These are phyloP conservation scores for Aspergillus transmontanensis DNA, from an alignment of 2,329 filamentous ascomycete genomes.

Conservation along the genomic window DNA sequence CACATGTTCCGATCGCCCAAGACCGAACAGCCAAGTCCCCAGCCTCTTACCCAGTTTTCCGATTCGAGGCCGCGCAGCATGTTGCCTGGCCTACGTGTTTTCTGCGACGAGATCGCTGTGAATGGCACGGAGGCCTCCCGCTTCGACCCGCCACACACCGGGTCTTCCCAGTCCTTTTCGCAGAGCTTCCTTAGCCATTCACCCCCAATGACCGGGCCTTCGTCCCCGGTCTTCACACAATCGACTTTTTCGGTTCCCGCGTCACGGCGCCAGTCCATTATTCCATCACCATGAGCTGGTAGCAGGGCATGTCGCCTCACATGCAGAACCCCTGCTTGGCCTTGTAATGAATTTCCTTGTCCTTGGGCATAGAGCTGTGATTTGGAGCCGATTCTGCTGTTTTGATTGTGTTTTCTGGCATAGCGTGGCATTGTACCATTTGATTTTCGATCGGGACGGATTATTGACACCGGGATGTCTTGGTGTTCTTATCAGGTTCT, in stretches of 20 bases:
- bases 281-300: slow-evolving; percentile 23
- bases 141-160: slow-evolving; percentile 26
- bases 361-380: slow-evolving; percentile 14
- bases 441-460: slow-evolving; percentile 14
- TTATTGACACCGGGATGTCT: background rate
- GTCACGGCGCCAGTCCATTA: slow-evolving; percentile 33
- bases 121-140: slow-evolving; percentile 27
- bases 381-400: slow-evolving; percentile 14
- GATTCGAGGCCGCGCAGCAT: slow-evolving; percentile 36
- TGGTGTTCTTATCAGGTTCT: background rate
- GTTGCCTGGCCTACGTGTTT: slow-evolving; percentile 38
- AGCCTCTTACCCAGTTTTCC: slow-evolving; percentile 28
- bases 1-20: slow-evolving; percentile 42
- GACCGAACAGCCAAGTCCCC: slow-evolving; percentile 31
- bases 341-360: slow-evolving; percentile 17
- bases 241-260: slow-evolving; percentile 30
- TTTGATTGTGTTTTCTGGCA: slow-evolving; percentile 24
- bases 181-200: slow-evolving; percentile 34
- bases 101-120: slow-evolving; percentile 38
- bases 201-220: slow-evolving; percentile 37
- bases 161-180: slow-evolving; percentile 32
- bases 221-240: slow-evolving; percentile 37
- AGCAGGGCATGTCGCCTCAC: background rate
- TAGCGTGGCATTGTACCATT: slow-evolving; percentile 35
- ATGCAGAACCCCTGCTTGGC: background rate